phyloP scores from a whole-genome alignment of 2,329 filamentous ascomycete species.

The Claviceps pusilla region DNA sequence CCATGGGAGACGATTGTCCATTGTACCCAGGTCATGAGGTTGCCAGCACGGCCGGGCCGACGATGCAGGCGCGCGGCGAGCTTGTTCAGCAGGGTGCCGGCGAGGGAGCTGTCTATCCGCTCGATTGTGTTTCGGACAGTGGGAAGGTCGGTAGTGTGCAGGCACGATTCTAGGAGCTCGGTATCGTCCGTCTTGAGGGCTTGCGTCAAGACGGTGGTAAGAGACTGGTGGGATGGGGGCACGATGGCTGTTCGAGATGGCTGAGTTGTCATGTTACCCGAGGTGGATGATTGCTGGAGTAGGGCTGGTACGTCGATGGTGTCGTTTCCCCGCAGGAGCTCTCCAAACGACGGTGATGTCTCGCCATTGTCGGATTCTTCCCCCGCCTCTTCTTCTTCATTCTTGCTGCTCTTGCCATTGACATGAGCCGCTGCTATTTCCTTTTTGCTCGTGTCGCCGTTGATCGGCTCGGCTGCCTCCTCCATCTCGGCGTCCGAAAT shows the following conservation, averaged over 20 bases:
- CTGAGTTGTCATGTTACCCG: constrained; percentile 21
- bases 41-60: constrained; percentile 75
- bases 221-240: constrained; percentile 58
- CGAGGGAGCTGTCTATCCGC: constrained; percentile 71
- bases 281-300: constrained; percentile 27
- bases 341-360: constrained; percentile 63
- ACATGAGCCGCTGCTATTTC: constrained; percentile 5
- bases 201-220: constrained; percentile 85
- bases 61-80: constrained; percentile 77
- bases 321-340: constrained; percentile 60
- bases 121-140: constrained; percentile 83
- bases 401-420: constrained; percentile 13
- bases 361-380: constrained; percentile 32
- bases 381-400: constrained; percentile 15
- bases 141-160: constrained; percentile 60
- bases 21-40: constrained; percentile 88
- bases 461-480: constrained; percentile 8
- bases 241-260: constrained; percentile 34
- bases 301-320: constrained; percentile 61
- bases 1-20: constrained; percentile 89
- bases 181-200: constrained; percentile 84
- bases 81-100: constrained; percentile 63
- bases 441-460: constrained; percentile 4
- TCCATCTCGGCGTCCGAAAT: constrained; percentile 17
- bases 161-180: constrained; percentile 79